These are phyloP conservation scores for Calonectria ilicicola DNA, from an alignment of 2,329 filamentous ascomycete genomes.

Conservation along the genomic window DNA sequence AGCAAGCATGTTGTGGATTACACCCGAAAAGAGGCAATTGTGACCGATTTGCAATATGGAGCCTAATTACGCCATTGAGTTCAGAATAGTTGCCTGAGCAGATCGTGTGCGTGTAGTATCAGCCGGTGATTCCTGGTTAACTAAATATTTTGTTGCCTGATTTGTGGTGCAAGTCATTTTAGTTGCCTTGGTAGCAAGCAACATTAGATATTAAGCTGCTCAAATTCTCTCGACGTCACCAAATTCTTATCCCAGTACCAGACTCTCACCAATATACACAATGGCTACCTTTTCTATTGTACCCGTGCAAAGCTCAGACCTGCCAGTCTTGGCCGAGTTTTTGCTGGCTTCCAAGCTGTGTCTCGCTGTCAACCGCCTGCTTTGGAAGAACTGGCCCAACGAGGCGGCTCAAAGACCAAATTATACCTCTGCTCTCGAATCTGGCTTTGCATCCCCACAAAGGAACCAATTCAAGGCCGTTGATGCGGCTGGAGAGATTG, in stretches of 20 bases:
- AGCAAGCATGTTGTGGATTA: neutral
- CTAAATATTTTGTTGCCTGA: neutral
- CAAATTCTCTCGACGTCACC: neutral
- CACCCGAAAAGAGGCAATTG: neutral
- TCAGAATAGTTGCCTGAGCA: no score
- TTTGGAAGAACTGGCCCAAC: slow-evolving; percentile 23
- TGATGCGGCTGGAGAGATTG: slow-evolving; percentile 10
- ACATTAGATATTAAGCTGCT: neutral
- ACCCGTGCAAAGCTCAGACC: slow-evolving; percentile 3
- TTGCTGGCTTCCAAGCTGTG: slow-evolving; percentile 14
- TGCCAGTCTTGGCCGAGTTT: slow-evolving; percentile 1
- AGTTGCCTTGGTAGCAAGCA: neutral
- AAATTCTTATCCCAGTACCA: neutral
- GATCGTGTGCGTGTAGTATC: no score
- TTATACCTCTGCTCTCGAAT: neutral
- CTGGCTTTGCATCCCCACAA: neutral
- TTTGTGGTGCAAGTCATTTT: neutral
- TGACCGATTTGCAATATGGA: neutral
- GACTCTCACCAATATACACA: neutral
- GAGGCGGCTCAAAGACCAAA: slow-evolving; percentile 1
- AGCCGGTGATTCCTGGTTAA: no score
- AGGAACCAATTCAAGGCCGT: slow-evolving; percentile 15
- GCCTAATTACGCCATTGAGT: no score
- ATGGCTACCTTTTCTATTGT: neutral
- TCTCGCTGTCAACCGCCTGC: slow-evolving; percentile 19